Evolutionary conservation across 257 asterid species (phyloP).

Genomic region (Vinca minor): DNA sequence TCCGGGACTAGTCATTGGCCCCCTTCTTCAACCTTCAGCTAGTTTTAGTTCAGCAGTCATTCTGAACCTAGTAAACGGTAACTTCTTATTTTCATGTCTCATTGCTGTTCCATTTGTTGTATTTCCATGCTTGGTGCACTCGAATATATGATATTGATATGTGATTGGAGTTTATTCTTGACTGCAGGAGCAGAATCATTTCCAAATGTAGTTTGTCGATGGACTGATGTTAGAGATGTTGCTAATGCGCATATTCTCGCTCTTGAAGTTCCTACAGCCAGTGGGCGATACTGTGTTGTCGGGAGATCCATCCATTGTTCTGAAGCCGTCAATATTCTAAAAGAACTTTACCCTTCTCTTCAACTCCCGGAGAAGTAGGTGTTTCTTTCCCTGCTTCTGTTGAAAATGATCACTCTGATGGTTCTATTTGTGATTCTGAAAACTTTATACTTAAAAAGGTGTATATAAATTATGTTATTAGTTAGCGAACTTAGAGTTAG

Average conservation of each 20-base stretch:
- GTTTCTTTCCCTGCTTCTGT: not conserved
- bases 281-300: slow-evolving; percentile 58
- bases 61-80: slow-evolving; percentile 12
- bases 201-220: slow-evolving; percentile 36
- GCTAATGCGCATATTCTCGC: slow-evolving; percentile 68
- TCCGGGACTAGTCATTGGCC: slow-evolving; percentile 57
- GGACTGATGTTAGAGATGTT: slow-evolving; percentile 70
- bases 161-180: not conserved
- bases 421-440: not conserved
- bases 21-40: slow-evolving; percentile 39
- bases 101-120: not conserved
- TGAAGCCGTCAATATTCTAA: slow-evolving; percentile 38
- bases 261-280: slow-evolving; percentile 55
- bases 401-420: not conserved
- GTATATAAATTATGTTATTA: not conserved
- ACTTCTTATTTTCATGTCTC: not conserved
- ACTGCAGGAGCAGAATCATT: slow-evolving; percentile 27
- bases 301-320: slow-evolving; percentile 50
- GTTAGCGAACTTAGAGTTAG: not conserved
- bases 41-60: not conserved
- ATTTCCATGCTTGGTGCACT: not conserved
- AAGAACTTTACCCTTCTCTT: slow-evolving; percentile 42
- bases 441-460: not conserved
- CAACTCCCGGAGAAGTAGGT: slow-evolving; percentile 60
- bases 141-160: not conserved